Conservation (phyloP, 75 land plant genomes). For the Pinus taeda region DNA sequence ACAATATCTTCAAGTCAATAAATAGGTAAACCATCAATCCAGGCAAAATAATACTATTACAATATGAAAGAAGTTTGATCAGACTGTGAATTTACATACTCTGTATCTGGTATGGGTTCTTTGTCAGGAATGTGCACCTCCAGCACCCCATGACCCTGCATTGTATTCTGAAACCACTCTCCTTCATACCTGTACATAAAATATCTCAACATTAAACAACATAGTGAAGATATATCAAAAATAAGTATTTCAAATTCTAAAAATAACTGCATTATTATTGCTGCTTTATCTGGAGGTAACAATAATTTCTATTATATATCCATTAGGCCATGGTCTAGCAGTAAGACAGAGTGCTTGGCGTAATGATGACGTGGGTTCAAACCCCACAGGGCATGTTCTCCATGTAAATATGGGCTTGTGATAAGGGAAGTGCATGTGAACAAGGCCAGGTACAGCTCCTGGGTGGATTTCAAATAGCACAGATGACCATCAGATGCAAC, state of each 20-base stretch:
- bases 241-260: slow-evolving; percentile 1
- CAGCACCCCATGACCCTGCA: slow-evolving; percentile 93
- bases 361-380: too few species aligned
- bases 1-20: not conserved
- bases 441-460: too few species aligned
- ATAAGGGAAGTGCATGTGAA: too few species aligned
- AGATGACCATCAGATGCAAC: too few species aligned
- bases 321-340: too few species aligned
- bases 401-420: too few species aligned
- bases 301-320: not conserved
- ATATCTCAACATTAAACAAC: not conserved
- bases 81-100: slow-evolving; percentile 41
- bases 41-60: not conserved
- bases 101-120: slow-evolving; percentile 83
- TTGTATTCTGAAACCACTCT: slow-evolving; percentile 84
- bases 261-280: slow-evolving; percentile 8
- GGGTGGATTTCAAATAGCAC: too few species aligned
- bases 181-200: slow-evolving; percentile 82
- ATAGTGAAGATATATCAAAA: not conserved
- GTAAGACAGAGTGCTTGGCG: too few species aligned
- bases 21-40: not conserved
- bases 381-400: too few species aligned
- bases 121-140: slow-evolving; percentile 77
- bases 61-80: not conserved
- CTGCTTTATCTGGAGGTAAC: not conserved